phyloP scores from a whole-genome alignment of 1,284 basidiomycete species.

The Leccinum fallax region DNA sequence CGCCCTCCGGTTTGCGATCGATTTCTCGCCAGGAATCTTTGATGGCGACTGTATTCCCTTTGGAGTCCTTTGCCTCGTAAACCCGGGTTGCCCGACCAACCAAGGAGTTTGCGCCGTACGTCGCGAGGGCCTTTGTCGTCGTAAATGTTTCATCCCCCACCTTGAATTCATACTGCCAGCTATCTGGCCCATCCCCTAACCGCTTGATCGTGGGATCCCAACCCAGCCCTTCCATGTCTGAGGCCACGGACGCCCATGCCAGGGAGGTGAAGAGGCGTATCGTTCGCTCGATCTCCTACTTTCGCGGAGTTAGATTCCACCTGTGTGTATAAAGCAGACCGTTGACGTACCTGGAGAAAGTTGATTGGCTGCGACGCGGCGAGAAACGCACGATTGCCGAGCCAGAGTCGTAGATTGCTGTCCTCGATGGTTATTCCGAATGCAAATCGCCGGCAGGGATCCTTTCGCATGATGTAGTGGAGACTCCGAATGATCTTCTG shows the following conservation, averaged over 20 bases:
- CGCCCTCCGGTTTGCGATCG: too few relatives aligned
- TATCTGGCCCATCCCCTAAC: too few relatives aligned
- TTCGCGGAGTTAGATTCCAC: too few relatives aligned
- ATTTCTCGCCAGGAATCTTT: too few relatives aligned
- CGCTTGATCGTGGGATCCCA: constrained; percentile 15
- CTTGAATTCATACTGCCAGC: too few relatives aligned
- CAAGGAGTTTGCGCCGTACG: background rate
- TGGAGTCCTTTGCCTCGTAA: too few relatives aligned
- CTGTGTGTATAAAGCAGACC: background rate
- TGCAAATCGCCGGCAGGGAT: constrained; percentile 5
- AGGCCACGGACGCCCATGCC: too few relatives aligned
- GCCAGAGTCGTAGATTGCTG: constrained; percentile 16
- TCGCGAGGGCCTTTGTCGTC: background rate
- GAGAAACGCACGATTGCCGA: constrained; percentile 3
- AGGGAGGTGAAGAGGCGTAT: too few relatives aligned
- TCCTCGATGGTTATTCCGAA: constrained; percentile 18
- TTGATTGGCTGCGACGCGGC: constrained; percentile 2
- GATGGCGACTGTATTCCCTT: too few relatives aligned
- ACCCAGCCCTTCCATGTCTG: background rate
- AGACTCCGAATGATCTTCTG: constrained; percentile 17
- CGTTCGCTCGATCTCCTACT: too few relatives aligned
- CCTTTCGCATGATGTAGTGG: constrained; percentile 17
- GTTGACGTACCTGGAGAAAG: background rate
- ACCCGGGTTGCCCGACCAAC: background rate
- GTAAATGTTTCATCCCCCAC: background rate